Base-by-base conservation (phyloP, 257 asterid genomes). In the Nicotiana knightiana region DNA sequence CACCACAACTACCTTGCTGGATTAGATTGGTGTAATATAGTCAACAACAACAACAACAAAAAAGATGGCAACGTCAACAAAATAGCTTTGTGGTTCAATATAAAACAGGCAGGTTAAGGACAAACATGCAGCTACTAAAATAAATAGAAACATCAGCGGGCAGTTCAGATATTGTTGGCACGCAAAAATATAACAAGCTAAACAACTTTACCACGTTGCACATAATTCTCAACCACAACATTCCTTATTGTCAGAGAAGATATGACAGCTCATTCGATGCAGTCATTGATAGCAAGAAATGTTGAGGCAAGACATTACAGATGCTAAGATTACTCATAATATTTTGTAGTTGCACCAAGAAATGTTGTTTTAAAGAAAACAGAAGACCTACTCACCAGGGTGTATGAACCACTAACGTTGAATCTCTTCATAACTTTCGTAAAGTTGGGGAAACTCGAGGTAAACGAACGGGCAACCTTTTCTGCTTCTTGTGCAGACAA, bases 391-490 rank as follows among this genome's bases (percentile, higher is more conserved):
- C 96, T 90, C 81, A 92, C 98, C 93, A 95, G 90, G 63, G 98
- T 95, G 84, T 91, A 95, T 54, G 98, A 93, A 85, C 98, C 98
- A 83, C 98, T 91, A 84, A 92, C 87, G 86, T 95, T 95, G 89
- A 93, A 95, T 79, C 90, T 88, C 86, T 95, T 95, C 98, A 95
- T 95, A 84, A 93, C 97, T 87, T 89, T 93, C 37, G 84, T 71
- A 86, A 95, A 95, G 88, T 84, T 89, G 79, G 97, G 98, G 73
- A 82, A 91, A 76, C 94, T 68, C 0, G 98, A 95, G 39, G 94
- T 77, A 86, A 93, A 95, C 55, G 97, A 90, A 59, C 77, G 87
- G 55, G 94, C 95, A 5, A 93, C 88, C 82, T 88, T 90, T 81
- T 93, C 97, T 66, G 97, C 98, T 89, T 93, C 98, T 51, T 89